Base-by-base conservation (phyloP, 164 flowering plant species). In the Aristolochia contorta region DNA sequence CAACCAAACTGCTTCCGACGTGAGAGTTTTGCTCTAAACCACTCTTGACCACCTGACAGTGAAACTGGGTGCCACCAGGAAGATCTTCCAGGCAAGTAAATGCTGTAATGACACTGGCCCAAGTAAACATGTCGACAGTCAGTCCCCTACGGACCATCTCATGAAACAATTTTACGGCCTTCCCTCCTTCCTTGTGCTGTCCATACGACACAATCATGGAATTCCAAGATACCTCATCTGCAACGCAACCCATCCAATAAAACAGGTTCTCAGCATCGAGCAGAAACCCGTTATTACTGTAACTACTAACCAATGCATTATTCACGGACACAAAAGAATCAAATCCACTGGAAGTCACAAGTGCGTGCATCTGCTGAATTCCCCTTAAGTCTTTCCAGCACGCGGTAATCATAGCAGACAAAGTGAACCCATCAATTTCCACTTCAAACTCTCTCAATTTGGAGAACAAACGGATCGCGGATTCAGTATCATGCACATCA, bases 211-310 rank as follows among this genome's bases (percentile, higher is more conserved):
- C 94, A 56, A 88, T 82, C 90, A 91, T 88, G 14, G 90, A 75
- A 71, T 91, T 91, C 96, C 96, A 86, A 15, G 96, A 78, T 27
- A 91, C 89, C 73, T 79, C 92, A 74, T 91, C 91, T 75, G 65
- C 77, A 20, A 64, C 61, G 67, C 55, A 79, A 19, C 71, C 79
- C 89, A 87, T 77, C 65, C 48, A 74, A 60, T 61, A 56, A 71
- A 86, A 91, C 46, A 85, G 65, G 59, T 62, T 50, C 62, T 77
- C 72, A 0, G 91, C 86, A 58, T 79, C 86, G 45, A 67, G 71
- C 63, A 84, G 68, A 50, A 66, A 69, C 61, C 89, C 85, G 25
- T 74, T 75, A 67, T 74, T 82, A n/a, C 89, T 72, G 53, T 87
- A 91, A 56, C 66, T 74, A 15, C 82, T 74, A 6, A 91, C 25